A percentile compares a stretch with the other conserved stretches of the same genome.
These are phyloP conservation scores for Lactifluus subvellereus DNA, from an alignment of 768 basidiomycete species.

Conservation along the genomic window DNA sequence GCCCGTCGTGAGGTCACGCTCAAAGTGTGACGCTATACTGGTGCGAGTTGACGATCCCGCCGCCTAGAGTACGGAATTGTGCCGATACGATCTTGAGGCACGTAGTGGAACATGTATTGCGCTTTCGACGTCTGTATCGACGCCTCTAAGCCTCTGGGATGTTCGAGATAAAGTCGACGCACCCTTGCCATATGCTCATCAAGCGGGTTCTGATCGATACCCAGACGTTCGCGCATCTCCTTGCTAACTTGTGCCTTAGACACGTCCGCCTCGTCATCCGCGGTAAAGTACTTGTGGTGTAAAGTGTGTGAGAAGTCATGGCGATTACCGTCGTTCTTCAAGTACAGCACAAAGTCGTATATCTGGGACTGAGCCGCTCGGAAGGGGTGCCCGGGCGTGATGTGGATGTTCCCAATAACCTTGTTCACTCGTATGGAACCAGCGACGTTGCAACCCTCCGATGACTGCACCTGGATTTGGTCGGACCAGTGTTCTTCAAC, in stretches of 20 bases:
- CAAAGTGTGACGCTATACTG: conserved; percentile 97
- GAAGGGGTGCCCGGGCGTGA: conserved; percentile 94
- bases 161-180: conserved; percentile 23
- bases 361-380: conserved; percentile 73
- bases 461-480: conserved; percentile 84
- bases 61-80: conserved; percentile 80
- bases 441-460: conserved; percentile 91
- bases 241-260: conserved; percentile 55
- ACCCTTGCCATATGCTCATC: conserved; percentile 59
- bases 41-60: conserved; percentile 73
- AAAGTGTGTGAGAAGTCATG: conserved; percentile 94
- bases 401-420: conserved; percentile 91
- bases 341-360: conserved; percentile 91
- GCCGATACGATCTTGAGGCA: conserved; percentile 98
- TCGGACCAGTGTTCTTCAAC: conserved; percentile 59
- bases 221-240: conserved; percentile 65
- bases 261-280: conserved; percentile 76
- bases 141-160: background rate
- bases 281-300: conserved; percentile 74
- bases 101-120: conserved; percentile 97
- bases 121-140: conserved; percentile 59
- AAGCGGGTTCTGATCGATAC: conserved; percentile 70
- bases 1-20: conserved; percentile 77
- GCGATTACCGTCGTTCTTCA: conserved; percentile 77
- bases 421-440: conserved; percentile 95